Base-by-base conservation (phyloP, 768 basidiomycete species). In the Naematelia encephala region DNA sequence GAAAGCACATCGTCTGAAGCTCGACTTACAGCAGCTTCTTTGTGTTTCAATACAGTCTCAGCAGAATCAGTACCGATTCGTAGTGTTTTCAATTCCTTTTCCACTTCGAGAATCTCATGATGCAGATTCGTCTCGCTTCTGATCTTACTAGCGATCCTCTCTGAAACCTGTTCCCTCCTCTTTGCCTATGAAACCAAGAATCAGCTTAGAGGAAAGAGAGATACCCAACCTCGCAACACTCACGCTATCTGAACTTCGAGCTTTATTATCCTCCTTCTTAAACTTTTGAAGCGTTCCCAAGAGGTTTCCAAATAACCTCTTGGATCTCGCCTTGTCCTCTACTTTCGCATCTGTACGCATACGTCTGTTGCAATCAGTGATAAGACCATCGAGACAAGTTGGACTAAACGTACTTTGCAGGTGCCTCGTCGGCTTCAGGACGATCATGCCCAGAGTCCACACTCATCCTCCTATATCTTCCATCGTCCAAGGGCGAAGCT, bases 301-400 rank as follows among this genome's bases (percentile, higher is more conserved):
- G n/a, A 77, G 52, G 59, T 77, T 77, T 2, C 75, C 75, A 50
- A 77, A 73, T 30, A 77, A 44, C 30, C 75, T 29, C 54, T 74
- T 73, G 2, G 70, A 62, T 39, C 75, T 57, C 23, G 73, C 72
- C 61, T 69, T 69, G 45, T 77, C 75, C 44, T 77, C 73, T 27
- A 57, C 57, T 51, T 61, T 56, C 2, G 62, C 34, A 56, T 69
- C 68, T 21, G 62, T 62, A 46, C 70, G 56, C 54, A 70, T 64
- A 3, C 75, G 68, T 54, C 73, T 76, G 39, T 4, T 2, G 39
- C 16, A 13, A 63, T 62, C 30, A 61, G 63, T 28, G 42, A 21
- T 3, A 43, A n/a, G n/a, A n/a, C n/a, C 21, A 14, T 16, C 8
- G 21, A 26, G 16, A 19, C 22, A 4, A 19, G 48, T 28, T 21